Evolutionary conservation across 2,329 filamentous ascomycete species (phyloP), one percentile per base, ranked within the genome.

Genomic region (Emmonsiellopsis sp.): DNA sequence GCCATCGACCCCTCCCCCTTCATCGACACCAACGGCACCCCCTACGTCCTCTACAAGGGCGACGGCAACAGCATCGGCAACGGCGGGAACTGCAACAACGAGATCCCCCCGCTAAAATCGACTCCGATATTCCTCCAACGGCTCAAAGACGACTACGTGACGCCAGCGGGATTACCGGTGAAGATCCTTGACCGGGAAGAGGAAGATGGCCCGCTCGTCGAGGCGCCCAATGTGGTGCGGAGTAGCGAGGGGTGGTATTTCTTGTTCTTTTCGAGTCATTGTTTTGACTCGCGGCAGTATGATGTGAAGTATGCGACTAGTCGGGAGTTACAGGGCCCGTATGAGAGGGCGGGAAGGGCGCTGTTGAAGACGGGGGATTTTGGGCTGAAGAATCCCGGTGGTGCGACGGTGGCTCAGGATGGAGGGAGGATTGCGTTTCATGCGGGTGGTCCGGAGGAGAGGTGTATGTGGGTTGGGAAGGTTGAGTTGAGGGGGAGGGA

Each of bases 1-100:
- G 78, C 80, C 42, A 85, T 86, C 57, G 83, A 86, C 61, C 73
- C 82, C 0, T 73, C 79, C 0, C 79, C 78, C 3, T 85, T 83
- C 63, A 61, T 66, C n/a, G 82, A 85, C 60, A 42, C 34, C 1
- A 72, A 75, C 42, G 77, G 77, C 31, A 74, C 65, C 36, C 71
- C 76, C 6, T 86, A 83, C 61, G 71, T 85, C 17, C 67, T 78
- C 14, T 86, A 84, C 69, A 86, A 86, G 65, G 71, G 82, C 37
- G 82, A 86, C 62, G 82, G 81, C 27, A 85, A 84, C 65, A 72
- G 71, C 52, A 66, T 77, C 39, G 71, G 71, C 5, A 61, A 67
- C 54, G 72, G 72, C 33, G 74, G 74, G 2, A 61, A 63, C 40
- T 77, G 74, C 60, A 65, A 65, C 40, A 71, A 74, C 52, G 76